Base-by-base conservation (phyloP, 2,329 filamentous ascomycete genomes). In the Neocatenulostroma microsporum region DNA sequence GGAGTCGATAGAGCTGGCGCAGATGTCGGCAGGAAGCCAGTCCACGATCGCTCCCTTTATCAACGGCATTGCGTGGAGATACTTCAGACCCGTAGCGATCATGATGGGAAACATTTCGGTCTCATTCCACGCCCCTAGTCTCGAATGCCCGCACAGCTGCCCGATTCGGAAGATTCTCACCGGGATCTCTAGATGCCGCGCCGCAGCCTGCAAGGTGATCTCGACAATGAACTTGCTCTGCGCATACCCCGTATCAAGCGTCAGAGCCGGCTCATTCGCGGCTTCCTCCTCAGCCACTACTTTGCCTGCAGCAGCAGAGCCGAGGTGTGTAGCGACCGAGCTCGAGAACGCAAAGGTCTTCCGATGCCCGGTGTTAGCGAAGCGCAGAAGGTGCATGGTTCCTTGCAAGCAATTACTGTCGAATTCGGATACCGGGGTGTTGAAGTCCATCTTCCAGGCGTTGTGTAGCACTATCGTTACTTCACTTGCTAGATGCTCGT, bases 211-310 rank as follows among this genome's bases (percentile, higher is more conserved):
- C 8, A 8, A 3, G 3, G 25, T 12, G 2, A 23, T 34, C 21
- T 34, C 31, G 11, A 34, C 15, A 7, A 34, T 17, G 31, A 34
- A 34, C 14, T 34, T 34, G 31, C 31, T 34, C n/a, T 34, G 31
- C 12, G 31, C 31, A 18, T 34, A 34, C 17, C 31, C 31, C 3
- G 31, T 34, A 21, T 34, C 31, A 13, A 34, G 17, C 3, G 31
- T 21, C 10, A 34, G 20, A 8, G 8, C 12, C 5, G 21, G 31
- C 8, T 34, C 18, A 17, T 34, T 34, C n/a, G 21, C n/a, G 19
- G 20, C 12, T 14, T 34, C 31, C 7, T 8, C 21, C 23, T 24
- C 23, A 8, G 23, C 23, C 8, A 24, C 23, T n/a, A 8, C 23
- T 8, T 8, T 8, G 23, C 23, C 23, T 8, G 23, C 8, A 8